Percentiles rank a stretch among this genome's conserved stretches.
Conservation (phyloP, 2,329 filamentous ascomycete genomes). For the Elsinoe batatas region DNA sequence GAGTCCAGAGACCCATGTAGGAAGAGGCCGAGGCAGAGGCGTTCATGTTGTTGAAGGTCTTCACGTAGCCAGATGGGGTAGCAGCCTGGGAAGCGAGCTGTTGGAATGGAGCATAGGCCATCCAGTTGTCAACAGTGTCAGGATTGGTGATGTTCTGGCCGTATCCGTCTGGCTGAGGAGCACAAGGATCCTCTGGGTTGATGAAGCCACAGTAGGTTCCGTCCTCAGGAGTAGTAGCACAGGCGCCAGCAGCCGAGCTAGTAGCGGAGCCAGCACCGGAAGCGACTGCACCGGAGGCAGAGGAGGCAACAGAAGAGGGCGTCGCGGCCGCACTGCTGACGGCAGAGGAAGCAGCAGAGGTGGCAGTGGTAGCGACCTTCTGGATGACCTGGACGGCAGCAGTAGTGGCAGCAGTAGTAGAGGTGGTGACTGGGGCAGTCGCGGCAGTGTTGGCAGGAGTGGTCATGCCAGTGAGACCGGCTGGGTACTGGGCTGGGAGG, state of each 20-base stretch:
- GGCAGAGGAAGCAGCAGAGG: conserved; percentile 16
- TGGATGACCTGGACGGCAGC: background rate
- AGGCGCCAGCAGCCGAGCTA: conserved; percentile 22
- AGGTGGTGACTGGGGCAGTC: background rate
- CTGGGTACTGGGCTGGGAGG: conserved; percentile 2
- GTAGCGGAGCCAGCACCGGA: conserved; percentile 15
- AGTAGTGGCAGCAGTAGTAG: background rate
- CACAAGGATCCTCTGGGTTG: conserved; percentile 24
- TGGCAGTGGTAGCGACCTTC: background rate
- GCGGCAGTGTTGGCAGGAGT: conserved; percentile 6
- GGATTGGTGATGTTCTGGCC: conserved; percentile 20
- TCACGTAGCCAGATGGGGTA: conserved; percentile 19
- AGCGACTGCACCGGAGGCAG: conserved; percentile 1
- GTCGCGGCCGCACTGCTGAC: background rate
- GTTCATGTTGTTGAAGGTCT: conserved; percentile 19
- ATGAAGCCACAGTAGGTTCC: conserved; percentile 31
- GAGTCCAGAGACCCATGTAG: conserved; percentile 20
- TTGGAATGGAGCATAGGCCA: conserved; percentile 20
- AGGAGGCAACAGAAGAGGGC: background rate
- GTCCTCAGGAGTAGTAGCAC: conserved; percentile 23
- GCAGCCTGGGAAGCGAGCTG: conserved; percentile 19
- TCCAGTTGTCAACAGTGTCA: conserved; percentile 23
- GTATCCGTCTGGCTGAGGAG: conserved; percentile 21
- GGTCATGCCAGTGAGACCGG: conserved; percentile 13
- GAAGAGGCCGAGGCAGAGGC: conserved; percentile 17